Evolutionary conservation across 768 basidiomycete genomes (phyloP), one percentile per base, ranked within the genome.

Genomic region (Phaeolepiota aurea): DNA sequence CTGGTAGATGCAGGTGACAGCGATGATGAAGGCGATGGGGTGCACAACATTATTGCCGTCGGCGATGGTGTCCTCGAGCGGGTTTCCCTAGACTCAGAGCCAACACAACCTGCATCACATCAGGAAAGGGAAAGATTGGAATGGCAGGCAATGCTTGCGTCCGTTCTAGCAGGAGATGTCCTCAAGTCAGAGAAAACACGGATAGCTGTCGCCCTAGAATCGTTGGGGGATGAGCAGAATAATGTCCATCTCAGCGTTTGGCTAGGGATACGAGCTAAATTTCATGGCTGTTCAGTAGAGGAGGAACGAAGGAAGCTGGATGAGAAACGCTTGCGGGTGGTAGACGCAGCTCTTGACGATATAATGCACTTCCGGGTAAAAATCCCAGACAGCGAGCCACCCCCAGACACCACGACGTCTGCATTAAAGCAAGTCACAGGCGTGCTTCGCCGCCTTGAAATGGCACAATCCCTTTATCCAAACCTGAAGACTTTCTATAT

Each of bases 121-220:
- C 78, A 86, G 51, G 85, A 90, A 54, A 72, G 76, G 46, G 87
- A 91, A 51, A 72, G 93, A 19, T 61, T 93, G 36, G 92, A 96
- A 61, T 98, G 96, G 96, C 91, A 93, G 60, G 84, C 84, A 13
- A 85, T 97, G 80, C 77, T 98, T 21, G 78, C 88, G 10, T 94
- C 92, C 20, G 94, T 98, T 18, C 72, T 99, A 34, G 78, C 79
- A 20, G 93, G 96, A 7, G 93, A 98, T 52, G 91, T 99, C 9
- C 76, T 99, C 48, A 89, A 85, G 57, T 86, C 89, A 0, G 96
- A 98, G 65, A 96, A 91, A 63, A 87, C 86, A 18, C 79, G 96
- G 42, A 92, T 97, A 44, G 85, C 86, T 20, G 80, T 79, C 35
- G 86, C 79, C 12, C 65, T 90, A 37, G 78, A 83, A 47, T 74